Evolutionary conservation across 129 eudicot species (phyloP).

Genomic region (Helichrysum umbraculigerum): DNA sequence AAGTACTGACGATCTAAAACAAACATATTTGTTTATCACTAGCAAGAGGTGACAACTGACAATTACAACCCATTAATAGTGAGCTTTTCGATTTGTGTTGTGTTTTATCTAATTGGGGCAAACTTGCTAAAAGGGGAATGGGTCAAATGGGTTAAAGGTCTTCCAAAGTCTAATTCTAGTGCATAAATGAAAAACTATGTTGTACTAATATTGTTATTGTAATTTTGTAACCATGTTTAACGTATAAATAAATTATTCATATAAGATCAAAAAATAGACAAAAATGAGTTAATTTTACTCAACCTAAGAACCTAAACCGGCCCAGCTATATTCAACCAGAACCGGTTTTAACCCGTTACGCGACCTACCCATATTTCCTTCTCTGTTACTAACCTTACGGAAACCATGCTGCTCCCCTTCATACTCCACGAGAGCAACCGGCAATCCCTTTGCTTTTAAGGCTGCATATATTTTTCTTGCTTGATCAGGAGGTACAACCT

Average conservation of each 20-base stretch:
- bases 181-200: background rate
- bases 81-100: background rate
- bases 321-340: background rate
- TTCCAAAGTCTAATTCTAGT: background rate
- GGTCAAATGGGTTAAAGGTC: background rate
- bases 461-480: conserved; percentile 85
- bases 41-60: background rate
- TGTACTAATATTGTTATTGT: background rate
- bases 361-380: background rate
- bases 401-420: conserved; percentile 99
- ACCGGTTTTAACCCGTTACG: background rate
- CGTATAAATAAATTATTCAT: background rate
- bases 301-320: background rate
- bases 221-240: background rate
- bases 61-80: background rate
- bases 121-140: background rate
- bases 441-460: conserved; percentile 80
- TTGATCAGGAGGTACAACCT: conserved; percentile 95
- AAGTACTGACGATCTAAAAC: background rate
- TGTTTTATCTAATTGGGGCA: background rate
- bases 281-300: background rate
- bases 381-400: conserved; percentile 65
- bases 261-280: background rate
- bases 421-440: conserved; percentile 96
- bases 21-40: background rate